These are phyloP conservation scores for Anisodus tanguticus DNA, from an alignment of 257 asterid species.

Conservation along the genomic window DNA sequence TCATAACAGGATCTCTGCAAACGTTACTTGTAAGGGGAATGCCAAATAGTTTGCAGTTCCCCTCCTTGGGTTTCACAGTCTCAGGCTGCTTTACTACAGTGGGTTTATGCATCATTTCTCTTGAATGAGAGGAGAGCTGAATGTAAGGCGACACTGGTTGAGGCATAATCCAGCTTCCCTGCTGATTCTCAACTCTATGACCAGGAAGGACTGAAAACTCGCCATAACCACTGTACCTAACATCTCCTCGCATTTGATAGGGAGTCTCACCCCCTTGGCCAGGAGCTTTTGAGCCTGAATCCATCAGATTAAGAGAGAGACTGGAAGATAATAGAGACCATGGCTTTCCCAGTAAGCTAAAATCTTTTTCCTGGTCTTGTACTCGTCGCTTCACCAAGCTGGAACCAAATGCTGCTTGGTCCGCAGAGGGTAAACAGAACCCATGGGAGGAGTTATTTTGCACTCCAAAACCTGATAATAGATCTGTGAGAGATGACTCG, in stretches of 20 bases:
- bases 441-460: slow-evolving; percentile 54
- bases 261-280: slow-evolving; percentile 49
- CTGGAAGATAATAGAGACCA: slow-evolving; percentile 64
- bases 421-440: slow-evolving; percentile 49
- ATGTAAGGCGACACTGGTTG: slow-evolving; percentile 66
- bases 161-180: slow-evolving; percentile 75
- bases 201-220: slow-evolving; percentile 59
- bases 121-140: slow-evolving; percentile 60
- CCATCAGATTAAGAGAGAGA: slow-evolving; percentile 76
- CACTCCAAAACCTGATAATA: slow-evolving; percentile 81
- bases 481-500: slow-evolving; percentile 72
- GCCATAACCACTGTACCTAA: slow-evolving; percentile 49
- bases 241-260: slow-evolving; percentile 56
- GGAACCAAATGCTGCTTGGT: slow-evolving; percentile 39
- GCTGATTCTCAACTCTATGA: slow-evolving; percentile 58
- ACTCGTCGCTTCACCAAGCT: not conserved
- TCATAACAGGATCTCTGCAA: slow-evolving; percentile 47
- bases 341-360: slow-evolving; percentile 52
- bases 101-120: slow-evolving; percentile 58
- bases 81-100: slow-evolving; percentile 47
- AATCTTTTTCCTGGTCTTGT: slow-evolving; percentile 66
- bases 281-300: slow-evolving; percentile 52
- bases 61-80: slow-evolving; percentile 59
- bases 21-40: slow-evolving; percentile 62
- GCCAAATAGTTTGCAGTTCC: slow-evolving; percentile 85